Conservation (phyloP, 2,329 filamentous ascomycete genomes). For the Trichophyton mentagrophytes region DNA sequence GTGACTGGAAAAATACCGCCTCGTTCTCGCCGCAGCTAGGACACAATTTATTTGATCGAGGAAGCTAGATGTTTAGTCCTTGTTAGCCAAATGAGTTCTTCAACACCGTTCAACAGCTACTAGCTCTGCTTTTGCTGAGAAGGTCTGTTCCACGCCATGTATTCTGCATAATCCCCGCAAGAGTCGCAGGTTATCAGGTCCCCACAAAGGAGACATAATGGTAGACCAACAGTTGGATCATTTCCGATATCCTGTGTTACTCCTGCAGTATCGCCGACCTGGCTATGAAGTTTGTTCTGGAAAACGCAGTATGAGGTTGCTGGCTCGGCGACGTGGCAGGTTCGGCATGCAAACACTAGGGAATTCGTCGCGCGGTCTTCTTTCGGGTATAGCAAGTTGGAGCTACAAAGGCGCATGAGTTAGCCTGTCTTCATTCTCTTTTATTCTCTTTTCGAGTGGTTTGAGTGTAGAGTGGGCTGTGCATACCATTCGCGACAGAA, state of each 20-base stretch:
- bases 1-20: constrained; percentile 97
- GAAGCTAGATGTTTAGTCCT: constrained; percentile 50
- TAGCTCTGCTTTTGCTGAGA: background rate
- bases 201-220: constrained; percentile 47
- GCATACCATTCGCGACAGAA: constrained; percentile 91
- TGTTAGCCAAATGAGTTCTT: constrained; percentile 22
- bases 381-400: constrained; percentile 95
- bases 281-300: constrained; percentile 83
- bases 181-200: constrained; percentile 1
- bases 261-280: constrained; percentile 87
- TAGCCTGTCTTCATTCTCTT: constrained; percentile 7
- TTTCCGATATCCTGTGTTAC: constrained; percentile 94
- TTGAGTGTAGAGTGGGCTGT: background rate
- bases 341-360: constrained; percentile 90
- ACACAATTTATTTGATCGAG: constrained; percentile 74
- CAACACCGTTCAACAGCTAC: background rate
- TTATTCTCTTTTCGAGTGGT: background rate
- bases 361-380: constrained; percentile 75
- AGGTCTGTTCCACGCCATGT: background rate
- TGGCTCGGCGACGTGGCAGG: constrained; percentile 80
- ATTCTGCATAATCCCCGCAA: background rate
- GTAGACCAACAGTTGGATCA: constrained; percentile 89
- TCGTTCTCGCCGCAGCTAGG: constrained; percentile 74
- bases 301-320: constrained; percentile 86
- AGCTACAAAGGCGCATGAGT: constrained; percentile 39